Evolutionary conservation across 352 stramenopile genomes (phyloP).

Genomic region (Phytophthora lateralis): DNA sequence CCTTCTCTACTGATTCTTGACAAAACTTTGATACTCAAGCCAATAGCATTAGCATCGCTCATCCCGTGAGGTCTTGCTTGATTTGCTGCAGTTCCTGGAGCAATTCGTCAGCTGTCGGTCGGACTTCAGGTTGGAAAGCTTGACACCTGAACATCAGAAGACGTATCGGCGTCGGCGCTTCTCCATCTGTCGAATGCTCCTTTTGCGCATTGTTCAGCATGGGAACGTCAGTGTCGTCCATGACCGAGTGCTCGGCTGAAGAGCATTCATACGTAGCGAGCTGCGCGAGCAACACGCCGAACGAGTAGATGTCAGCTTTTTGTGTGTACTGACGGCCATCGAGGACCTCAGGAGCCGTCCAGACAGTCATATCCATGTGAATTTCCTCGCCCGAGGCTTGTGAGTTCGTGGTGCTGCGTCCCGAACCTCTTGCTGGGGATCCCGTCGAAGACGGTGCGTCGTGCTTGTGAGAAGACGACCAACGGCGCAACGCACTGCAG

Average conservation of each 20-base stretch:
- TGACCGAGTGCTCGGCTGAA: constrained; percentile 36
- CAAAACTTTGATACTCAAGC: too few species aligned
- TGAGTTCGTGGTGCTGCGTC: constrained; percentile 22
- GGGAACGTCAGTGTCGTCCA: constrained; percentile 49
- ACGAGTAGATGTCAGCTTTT: constrained; percentile 54
- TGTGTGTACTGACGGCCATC: constrained; percentile 53
- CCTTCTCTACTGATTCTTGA: too few species aligned
- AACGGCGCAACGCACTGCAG: constrained; percentile 43
- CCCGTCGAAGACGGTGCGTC: constrained; percentile 7
- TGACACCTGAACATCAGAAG: constrained; percentile 50
- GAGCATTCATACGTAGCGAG: constrained; percentile 48
- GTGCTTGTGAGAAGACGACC: constrained; percentile 40
- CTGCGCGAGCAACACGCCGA: constrained; percentile 45
- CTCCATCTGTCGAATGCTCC: constrained; percentile 19
- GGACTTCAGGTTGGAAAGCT: constrained; percentile 50
- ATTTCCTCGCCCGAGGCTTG: constrained; percentile 27
- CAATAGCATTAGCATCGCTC: constrained; percentile 1
- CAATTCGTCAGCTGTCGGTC: constrained; percentile 40
- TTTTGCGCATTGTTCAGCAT: constrained; percentile 40
- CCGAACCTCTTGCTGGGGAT: constrained; percentile 7
- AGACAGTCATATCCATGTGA: constrained; percentile 57
- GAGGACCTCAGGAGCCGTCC: constrained; percentile 48
- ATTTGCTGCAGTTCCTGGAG: constrained; percentile 40
- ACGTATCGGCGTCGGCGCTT: constrained; percentile 37
- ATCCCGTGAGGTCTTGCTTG: constrained; percentile 25